Evolutionary conservation across 768 basidiomycete species (phyloP), one percentile per base, ranked within the genome.

Genomic region (Porphyrellus cyaneotinctus): DNA sequence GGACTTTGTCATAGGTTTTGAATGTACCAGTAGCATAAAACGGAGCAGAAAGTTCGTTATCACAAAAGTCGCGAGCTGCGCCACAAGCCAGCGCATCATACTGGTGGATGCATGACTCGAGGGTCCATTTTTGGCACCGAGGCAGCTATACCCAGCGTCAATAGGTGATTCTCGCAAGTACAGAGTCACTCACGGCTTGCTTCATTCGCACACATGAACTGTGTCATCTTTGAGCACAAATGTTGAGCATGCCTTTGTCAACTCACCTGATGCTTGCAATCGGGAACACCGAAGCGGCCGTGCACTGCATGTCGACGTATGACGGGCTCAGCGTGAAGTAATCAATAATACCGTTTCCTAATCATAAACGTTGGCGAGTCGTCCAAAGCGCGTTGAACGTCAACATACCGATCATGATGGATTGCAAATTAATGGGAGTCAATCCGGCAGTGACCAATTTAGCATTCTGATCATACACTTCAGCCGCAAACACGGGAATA

Each of bases 31-130:
- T 70, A 7, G 51, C 43, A 13, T 52, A 15, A 56, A 69, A 75
- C 0, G 68, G 67, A 0, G 10, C 51, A 0, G 26, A 15, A 23
- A 76, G 50, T 57, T 82, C 75, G n/a, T 60, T 68, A 26, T 79
- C 71, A 64, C 91, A 94, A 64, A 91, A 91, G 36, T 57, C 66
- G 43, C 79, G 73, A 8, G 90, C 87, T 15, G 84, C 88, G 10
- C 74, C 70, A 59, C 91, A 94, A 58, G 78, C 75, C 54, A 88
- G 79, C 7, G 73, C 65, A 62, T 94, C 90, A 54, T 83, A 86
- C 14, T 71, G 71, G 51, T 87, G 77, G 39, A 91, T 73, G 57
- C 91, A 94, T 32, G 75, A 74, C 31, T 75, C 70, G 17, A 76
- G 68, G 55, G 84, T 74, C 56, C 77, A 77, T 54, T 77, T 77